phyloP scores from a whole-genome alignment of 208 protist species.

The Acanthamoeba quina region DNA sequence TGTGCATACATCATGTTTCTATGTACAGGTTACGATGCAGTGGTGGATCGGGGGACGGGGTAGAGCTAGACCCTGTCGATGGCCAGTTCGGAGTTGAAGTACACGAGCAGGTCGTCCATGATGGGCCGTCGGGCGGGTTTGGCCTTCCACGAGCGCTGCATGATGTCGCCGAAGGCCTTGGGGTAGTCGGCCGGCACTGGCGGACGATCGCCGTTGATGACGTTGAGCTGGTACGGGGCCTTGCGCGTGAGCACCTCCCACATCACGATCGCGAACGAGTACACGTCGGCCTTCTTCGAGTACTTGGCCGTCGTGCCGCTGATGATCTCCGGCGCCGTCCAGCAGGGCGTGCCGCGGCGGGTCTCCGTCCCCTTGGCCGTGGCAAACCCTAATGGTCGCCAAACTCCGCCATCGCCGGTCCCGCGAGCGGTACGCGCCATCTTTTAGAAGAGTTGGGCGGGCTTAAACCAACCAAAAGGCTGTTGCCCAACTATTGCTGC shows the following conservation, averaged over 20 bases:
- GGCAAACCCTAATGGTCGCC: slow-evolving; percentile 70
- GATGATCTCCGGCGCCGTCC: slow-evolving; percentile 60
- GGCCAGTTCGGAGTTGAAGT: neutral
- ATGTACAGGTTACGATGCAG: too few species aligned
- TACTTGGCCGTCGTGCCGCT: slow-evolving; percentile 12
- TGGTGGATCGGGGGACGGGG: neutral
- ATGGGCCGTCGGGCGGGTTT: neutral
- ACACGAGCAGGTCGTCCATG: neutral
- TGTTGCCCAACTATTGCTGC: too few species aligned
- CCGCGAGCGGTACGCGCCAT: too few species aligned
- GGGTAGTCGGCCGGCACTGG: slow-evolving; percentile 13
- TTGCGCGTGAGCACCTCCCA: slow-evolving; percentile 67
- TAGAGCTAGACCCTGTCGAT: neutral
- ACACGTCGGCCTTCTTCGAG: slow-evolving; percentile 62
- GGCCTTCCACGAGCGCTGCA: neutral
- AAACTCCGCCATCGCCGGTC: slow-evolving; percentile 11
- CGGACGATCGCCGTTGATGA: slow-evolving; percentile 27
- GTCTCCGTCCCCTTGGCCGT: slow-evolving; percentile 55
- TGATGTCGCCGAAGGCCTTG: neutral
- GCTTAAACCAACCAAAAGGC: too few species aligned
- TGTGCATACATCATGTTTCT: too few species aligned
- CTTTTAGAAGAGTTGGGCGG: too few species aligned
- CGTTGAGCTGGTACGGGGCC: slow-evolving; percentile 13
- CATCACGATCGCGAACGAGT: slow-evolving; percentile 68
- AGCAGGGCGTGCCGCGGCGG: slow-evolving; percentile 61